Conservation (phyloP, 2,329 filamentous ascomycete genomes). For the Talaromyces sp. region DNA sequence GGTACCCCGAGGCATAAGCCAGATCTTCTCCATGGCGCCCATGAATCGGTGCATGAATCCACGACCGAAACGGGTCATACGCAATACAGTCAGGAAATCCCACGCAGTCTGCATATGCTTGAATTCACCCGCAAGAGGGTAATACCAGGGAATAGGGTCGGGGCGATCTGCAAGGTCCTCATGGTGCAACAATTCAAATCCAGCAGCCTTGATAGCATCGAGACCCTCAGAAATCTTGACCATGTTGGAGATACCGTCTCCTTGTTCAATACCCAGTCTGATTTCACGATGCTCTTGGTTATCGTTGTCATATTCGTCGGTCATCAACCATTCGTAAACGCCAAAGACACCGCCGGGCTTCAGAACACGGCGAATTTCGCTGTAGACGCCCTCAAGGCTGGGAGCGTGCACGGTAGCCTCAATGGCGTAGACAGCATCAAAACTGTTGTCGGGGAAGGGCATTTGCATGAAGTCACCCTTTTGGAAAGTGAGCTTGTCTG, state of each 20-base stretch:
- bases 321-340: conserved; percentile 99
- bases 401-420: conserved; percentile 96
- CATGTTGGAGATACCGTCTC: conserved; percentile 98
- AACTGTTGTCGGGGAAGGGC: conserved; percentile 85
- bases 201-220: conserved; percentile 77
- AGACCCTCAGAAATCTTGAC: conserved; percentile 78
- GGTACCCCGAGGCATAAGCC: conserved; percentile 74
- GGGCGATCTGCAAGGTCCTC: conserved; percentile 79
- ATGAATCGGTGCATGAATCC: conserved; percentile 71
- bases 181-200: conserved; percentile 76
- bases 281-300: conserved; percentile 84
- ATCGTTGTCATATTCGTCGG: conserved; percentile 84
- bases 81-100: conserved; percentile 77
- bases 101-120: conserved; percentile 74
- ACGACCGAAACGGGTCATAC: conserved; percentile 85
- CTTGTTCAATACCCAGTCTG: conserved; percentile 89
- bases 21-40: conserved; percentile 69
- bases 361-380: conserved; percentile 87
- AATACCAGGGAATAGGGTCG: conserved; percentile 86
- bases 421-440: conserved; percentile 95
- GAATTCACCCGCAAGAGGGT: conserved; percentile 80
- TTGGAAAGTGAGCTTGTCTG: conserved; percentile 75
- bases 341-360: conserved; percentile 96
- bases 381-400: conserved; percentile 84
- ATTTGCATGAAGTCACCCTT: conserved; percentile 99